Percentiles rank a stretch among this genome's conserved stretches.
Conservation (phyloP, 805 yeast genomes). For the Lipomyces mesembrius region DNA sequence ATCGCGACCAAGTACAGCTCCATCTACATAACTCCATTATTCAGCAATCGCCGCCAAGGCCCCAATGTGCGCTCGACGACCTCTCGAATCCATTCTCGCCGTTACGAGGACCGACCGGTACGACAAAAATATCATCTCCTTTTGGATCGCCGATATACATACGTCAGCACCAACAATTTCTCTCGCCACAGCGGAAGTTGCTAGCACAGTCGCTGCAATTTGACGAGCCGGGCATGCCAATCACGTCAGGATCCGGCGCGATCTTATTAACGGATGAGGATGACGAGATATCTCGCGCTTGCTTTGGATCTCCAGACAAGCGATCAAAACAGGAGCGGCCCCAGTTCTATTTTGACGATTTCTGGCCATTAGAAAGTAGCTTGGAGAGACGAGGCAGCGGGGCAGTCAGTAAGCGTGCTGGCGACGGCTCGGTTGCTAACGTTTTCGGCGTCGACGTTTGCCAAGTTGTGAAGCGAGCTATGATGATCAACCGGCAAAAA, state of each 20-base stretch:
- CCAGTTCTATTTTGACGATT: slow-evolving; percentile 40
- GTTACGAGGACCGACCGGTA: slow-evolving; percentile 16
- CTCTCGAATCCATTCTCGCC: slow-evolving; percentile 22
- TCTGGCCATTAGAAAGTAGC: slow-evolving; percentile 28
- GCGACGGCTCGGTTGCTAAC: slow-evolving; percentile 49
- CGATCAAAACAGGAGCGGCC: slow-evolving; percentile 34
- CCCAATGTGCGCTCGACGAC: background rate
- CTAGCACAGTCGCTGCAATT: slow-evolving; percentile 30
- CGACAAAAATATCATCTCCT: slow-evolving; percentile 16
- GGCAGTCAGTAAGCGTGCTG: slow-evolving; percentile 13
- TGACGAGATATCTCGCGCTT: slow-evolving; percentile 45
- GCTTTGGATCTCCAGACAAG: slow-evolving; percentile 49
- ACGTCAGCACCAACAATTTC: slow-evolving; percentile 23
- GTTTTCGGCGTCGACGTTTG: slow-evolving; percentile 64
- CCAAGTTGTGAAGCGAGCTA: slow-evolving; percentile 54
- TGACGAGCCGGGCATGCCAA: slow-evolving; percentile 24
- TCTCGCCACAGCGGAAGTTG: slow-evolving; percentile 34
- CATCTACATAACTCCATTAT: background rate
- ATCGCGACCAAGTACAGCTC: slow-evolving; percentile 2
- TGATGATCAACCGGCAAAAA: slow-evolving; percentile 29
- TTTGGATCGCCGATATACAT: slow-evolving; percentile 30
- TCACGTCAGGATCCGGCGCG: slow-evolving; percentile 27
- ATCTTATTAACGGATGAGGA: slow-evolving; percentile 39
- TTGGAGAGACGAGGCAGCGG: slow-evolving; percentile 18
- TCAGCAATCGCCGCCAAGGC: slow-evolving; percentile 11